Evolutionary conservation across 441 rosid species (phyloP).

Genomic region (Rhodomyrtus psidioides): DNA sequence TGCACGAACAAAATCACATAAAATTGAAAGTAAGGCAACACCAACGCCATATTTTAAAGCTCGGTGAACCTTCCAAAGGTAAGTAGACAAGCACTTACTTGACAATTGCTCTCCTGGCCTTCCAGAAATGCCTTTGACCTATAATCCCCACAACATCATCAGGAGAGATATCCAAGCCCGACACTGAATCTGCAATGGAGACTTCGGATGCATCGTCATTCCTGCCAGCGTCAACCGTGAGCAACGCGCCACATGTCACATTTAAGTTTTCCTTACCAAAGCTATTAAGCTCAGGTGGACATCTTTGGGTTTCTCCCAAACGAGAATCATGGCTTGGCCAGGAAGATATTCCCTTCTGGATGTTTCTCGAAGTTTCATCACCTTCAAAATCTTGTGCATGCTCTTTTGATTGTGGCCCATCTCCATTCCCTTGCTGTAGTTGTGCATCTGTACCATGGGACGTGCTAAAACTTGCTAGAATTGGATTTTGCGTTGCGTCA

Average conservation of each 20-base stretch:
- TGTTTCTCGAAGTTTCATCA: conserved; percentile 13
- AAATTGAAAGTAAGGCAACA: background rate
- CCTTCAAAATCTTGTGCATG: background rate
- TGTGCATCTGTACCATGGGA: conserved; percentile 18
- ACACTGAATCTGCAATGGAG: conserved; percentile 54
- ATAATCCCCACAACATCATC: conserved; percentile 75
- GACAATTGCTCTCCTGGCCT: conserved; percentile 76
- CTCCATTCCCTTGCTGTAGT: conserved; percentile 22
- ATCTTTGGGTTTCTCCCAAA: conserved; percentile 18
- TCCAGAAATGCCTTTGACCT: conserved; percentile 90
- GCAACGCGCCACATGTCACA: conserved; percentile 15
- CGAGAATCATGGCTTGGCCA: conserved; percentile 14
- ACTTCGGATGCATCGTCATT: conserved; percentile 42
- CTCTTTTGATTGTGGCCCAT: conserved; percentile 6
- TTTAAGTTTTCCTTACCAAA: conserved; percentile 18
- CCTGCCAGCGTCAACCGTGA: conserved; percentile 31
- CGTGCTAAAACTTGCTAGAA: conserved; percentile 15
- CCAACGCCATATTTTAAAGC: background rate
- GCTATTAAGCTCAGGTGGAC: conserved; percentile 25
- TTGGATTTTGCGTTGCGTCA: conserved; percentile 13
- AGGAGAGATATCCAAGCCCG: conserved; percentile 51
- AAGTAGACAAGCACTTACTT: conserved; percentile 46
- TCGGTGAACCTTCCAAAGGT: background rate
- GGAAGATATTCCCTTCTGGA: conserved; percentile 19
- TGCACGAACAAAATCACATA: background rate